Base-by-base conservation (phyloP, 2,329 filamentous ascomycete genomes). In the Colletotrichum aenigma region DNA sequence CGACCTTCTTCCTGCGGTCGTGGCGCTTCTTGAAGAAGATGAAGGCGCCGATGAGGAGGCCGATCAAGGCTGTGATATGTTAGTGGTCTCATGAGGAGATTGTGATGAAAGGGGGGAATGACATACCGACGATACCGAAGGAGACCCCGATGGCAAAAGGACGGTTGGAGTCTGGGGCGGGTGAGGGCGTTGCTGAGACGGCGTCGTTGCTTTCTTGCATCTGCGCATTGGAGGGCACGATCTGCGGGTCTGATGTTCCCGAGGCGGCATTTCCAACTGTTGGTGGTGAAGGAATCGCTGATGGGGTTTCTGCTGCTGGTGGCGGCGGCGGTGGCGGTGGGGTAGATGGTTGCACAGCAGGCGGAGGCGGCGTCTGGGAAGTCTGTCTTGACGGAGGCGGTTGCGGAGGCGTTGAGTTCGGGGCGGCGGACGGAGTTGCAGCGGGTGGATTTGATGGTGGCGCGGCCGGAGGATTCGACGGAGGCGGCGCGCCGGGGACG, bases 1-100 rank as follows among this genome's bases (percentile, higher is more conserved):
- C 48, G 18, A 76, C 70, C 70, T 75, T 75, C 38, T 68, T 72
- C 32, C 52, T 68, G 18, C 74, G 71, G 55, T 69, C 71, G 30
- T 48, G 18, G 12, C 74, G 70, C 18, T 69, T 75, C 28, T 43
- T 38, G 58, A 52, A 28, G 28, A 76, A 74, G 28, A 74, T 52
- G n/a, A 60, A 28, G 16, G 58, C 64, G 26, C 74, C 74, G 21
- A 76, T 66, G 12, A 74, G 18, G n/a, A 76, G 48, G 3, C 43
- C 74, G 24, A 76, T 60, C 3, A 56, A 18, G 4, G 70, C 74
- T 76, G 62, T 7, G 10, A 6, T 26, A 9, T 75, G 38, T n/a
- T 2, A 7, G 13, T 8, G 6, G 1, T 24, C 4, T 12, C 21
- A 4, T 12, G 18, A 12, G 16, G 16, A n/a, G 4, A 2, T 8